Evolutionary conservation across 345 rosid species (phyloP), one percentile per base, ranked within the genome.

Genomic region (Iberis pinnata): DNA sequence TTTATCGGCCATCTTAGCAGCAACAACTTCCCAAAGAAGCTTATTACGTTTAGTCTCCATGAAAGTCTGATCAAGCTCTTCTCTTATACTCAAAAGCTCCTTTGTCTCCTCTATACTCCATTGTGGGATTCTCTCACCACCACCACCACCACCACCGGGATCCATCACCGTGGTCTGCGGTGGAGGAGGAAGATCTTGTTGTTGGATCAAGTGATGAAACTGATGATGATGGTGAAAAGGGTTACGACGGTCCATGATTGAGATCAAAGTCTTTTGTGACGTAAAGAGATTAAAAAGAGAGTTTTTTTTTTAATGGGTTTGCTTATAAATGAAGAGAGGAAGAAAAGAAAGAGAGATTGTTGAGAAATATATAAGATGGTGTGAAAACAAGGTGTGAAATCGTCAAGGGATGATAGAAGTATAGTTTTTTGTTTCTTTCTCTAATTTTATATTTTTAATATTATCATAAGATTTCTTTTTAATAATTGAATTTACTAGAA

Each of bases 1-100:
- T 58, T 77, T 81, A 33, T 83, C 97, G 46, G 74, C 84, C 95
- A 92, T 81, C 59, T 63, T 75, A 10, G 77, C 67, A 33, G 94
- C 72, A 18, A 85, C 79, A 13, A 88, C 78, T 67, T 83, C 90
- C 98, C 98, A 92, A 16, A 92, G 77, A 24, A 76, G 72, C 78
- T 92, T 92, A 72, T 88, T 92, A 54, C 98, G 73, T 58, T 88
- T 92, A 8, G 89, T 85, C 76, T 88, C 98, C 97, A 88, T 81
- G 82, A 92, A 92, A 60, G 72, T 70, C 27, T 59, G 94, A 72
- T 92, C 98, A 29, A 92, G 78, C 60, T 85, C 98, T 38, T 81
- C 90, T 71, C 98, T 70, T 68, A 88, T 85, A 60, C 61, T 43
- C 78, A 92, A 57, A 39, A 92, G 83, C 70, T 92, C 95, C 63